Percentiles rank a stretch among this genome's conserved stretches.
Evolutionary conservation across 495 filamentous ascomycete genomes (phyloP).

Genomic region (Margaritispora aquatica): DNA sequence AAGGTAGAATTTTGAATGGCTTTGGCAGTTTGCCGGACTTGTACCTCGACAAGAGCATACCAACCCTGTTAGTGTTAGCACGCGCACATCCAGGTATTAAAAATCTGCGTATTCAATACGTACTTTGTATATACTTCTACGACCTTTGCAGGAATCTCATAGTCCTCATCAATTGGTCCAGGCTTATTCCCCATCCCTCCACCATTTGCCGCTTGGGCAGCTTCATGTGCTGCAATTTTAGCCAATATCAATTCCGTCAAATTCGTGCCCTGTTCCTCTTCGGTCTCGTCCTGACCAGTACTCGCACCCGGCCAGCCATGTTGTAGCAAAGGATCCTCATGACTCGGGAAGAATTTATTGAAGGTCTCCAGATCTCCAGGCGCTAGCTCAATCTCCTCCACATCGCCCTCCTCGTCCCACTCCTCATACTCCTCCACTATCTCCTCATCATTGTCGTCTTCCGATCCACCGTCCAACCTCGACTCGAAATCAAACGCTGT

Average conservation of each 20-base stretch:
- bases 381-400: constrained; percentile 78
- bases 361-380: constrained; percentile 87
- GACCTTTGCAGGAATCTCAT: constrained; percentile 82
- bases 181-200: constrained; percentile 27
- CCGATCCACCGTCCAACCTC: constrained; percentile 45
- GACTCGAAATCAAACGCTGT: constrained; percentile 62
- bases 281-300: constrained; percentile 35
- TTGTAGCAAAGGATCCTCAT: constrained; percentile 45
- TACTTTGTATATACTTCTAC: constrained; percentile 91
- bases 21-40: constrained; percentile 94
- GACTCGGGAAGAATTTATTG: constrained; percentile 74
- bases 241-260: constrained; percentile 87
- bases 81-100: background rate
- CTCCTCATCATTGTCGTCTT: constrained; percentile 29
- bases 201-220: constrained; percentile 42
- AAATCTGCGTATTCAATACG: constrained; percentile 22
- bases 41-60: constrained; percentile 82
- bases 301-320: constrained; percentile 40
- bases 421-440: constrained; percentile 52
- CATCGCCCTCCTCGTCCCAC: constrained; percentile 58
- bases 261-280: constrained; percentile 55
- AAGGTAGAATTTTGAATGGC: constrained; percentile 93
- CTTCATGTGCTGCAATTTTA: constrained; percentile 91
- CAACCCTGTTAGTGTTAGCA: constrained; percentile 50
- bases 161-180: constrained; percentile 63